phyloP scores from a whole-genome alignment of 225 moss, liverwort and hornwort genomes.

The Sphagnum tenellum region DNA sequence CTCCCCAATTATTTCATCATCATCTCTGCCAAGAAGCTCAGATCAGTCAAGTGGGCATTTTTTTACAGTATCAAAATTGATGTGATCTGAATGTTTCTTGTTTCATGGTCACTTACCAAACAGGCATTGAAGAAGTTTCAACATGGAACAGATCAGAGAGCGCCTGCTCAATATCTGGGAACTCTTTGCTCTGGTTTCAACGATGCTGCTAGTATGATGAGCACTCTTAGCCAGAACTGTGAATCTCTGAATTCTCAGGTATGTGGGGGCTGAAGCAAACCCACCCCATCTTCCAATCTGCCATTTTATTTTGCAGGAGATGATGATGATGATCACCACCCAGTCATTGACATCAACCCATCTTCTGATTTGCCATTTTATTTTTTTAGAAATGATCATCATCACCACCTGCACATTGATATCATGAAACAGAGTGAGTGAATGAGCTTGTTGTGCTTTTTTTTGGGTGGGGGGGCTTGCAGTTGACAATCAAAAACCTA shows the following conservation, averaged over 20 bases:
- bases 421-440: no score
- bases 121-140: constrained; percentile 22
- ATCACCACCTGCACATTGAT: no score
- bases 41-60: not conserved
- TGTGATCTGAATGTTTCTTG: not conserved
- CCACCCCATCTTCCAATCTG: no score
- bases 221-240: constrained; percentile 16
- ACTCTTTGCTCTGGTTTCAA: constrained; percentile 13
- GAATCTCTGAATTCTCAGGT: constrained; percentile 23
- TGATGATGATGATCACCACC: no score
- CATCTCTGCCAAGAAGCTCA: no score
- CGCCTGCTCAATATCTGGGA: constrained; percentile 8
- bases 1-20: not conserved
- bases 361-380: no score
- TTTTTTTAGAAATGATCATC: no score
- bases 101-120: not conserved
- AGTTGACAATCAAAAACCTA: constrained; percentile 13
- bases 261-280: not conserved
- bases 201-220: constrained; percentile 26
- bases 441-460: no score
- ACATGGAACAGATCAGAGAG: constrained; percentile 5
- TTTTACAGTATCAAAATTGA: not conserved
- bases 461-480: no score
- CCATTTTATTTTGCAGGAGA: no score
- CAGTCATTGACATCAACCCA: no score